Base-by-base conservation (phyloP, 139 green algal species). In the Ettlia oleoabundans region DNA sequence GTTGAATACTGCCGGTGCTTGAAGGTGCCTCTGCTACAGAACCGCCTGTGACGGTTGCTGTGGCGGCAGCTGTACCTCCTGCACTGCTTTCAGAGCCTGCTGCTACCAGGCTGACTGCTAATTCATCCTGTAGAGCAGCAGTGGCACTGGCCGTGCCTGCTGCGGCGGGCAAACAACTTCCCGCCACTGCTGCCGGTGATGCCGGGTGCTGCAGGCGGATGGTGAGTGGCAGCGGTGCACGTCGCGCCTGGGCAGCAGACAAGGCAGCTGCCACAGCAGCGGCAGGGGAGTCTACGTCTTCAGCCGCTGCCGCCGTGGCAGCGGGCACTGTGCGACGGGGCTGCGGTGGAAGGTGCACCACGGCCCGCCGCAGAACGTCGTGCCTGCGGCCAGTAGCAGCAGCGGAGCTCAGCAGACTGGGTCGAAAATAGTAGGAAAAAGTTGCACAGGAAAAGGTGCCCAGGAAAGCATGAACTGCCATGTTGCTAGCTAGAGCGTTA, bases 301-400 rank as follows among this genome's bases (percentile, higher is more conserved):
- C 9, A 1, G 30, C 4, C 13, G 37, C 35, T 2, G 51, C 47
- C 0, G 70, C 43, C 15, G 41, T 18, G 32, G 30, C 33, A 18
- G 51, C 52, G n/a, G 71, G 37, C 30, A 47, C 32, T 40, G 78
- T 35, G 37, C 73, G 73, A 37, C 35, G 35, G 22, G 73, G 73
- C 24, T 37, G 35, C 8, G 73, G 43, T 4, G 86, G 86, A 55
- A 89, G 64, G 35, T 88, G 78, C 35, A 90, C 79, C 32, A 90
- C 85, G 1, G 76, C 77, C 24, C 86, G 70, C 15, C 85, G 70
- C 63, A 90, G 78, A 10, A 90, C 61, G 30, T 90, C 86, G 52
- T 86, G 90, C 32, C 73, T 85, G 80, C 67, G 18, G 18, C 4
- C 13, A 63, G 33, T 18, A 68, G 15, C 32, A 58, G 15, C 13